Evolutionary conservation across 257 asterid species (phyloP), one percentile per base, ranked within the genome.

Genomic region (Datura wrightii): DNA sequence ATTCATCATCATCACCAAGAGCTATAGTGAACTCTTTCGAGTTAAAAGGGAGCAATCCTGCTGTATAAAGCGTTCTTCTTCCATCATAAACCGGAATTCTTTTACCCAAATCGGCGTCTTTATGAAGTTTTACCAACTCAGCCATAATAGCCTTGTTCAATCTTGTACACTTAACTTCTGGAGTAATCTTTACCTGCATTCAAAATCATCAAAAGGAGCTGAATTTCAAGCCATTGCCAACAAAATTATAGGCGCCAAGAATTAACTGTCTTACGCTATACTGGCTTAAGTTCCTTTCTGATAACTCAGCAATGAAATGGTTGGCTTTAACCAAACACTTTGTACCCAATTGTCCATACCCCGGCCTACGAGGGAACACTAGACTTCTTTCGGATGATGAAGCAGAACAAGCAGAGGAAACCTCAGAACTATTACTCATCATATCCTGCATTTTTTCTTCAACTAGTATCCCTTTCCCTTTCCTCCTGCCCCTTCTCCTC

Each of bases 21-120:
- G 76, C 79, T 24, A 92, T 74, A 34, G 24, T 78, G 78, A 92
- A 92, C 16, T 90, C 91, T 85, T 86, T 92, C 3, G 89, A 82
- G 66, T 63, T 66, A 79, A 90, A 90, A 37, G 95, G 95, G 18
- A 92, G 87, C 15, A 87, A 85, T 4, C 93, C 93, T 4, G 92
- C 95, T 4, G 91, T 89, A 67, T 92, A 92, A 58, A 92, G 89
- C n/a, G 85, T 84, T 84, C 82, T 84, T 84, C 92, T 86, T 59
- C 95, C 93, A 89, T 90, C 93, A 82, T 88, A 92, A 76, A 92
- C 93, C 2, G 93, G 94, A 53, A 90, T 84, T 86, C 87, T 82
- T 86, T 72, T 88, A 50, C 93, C 91, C 74, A 90, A 84, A n/a
- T 89, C 91, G 18, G 90, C 82, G 34, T 88, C 92, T 55, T 87